Evolutionary conservation across 768 basidiomycete genomes (phyloP).

Genomic region (Boletus huronensis): DNA sequence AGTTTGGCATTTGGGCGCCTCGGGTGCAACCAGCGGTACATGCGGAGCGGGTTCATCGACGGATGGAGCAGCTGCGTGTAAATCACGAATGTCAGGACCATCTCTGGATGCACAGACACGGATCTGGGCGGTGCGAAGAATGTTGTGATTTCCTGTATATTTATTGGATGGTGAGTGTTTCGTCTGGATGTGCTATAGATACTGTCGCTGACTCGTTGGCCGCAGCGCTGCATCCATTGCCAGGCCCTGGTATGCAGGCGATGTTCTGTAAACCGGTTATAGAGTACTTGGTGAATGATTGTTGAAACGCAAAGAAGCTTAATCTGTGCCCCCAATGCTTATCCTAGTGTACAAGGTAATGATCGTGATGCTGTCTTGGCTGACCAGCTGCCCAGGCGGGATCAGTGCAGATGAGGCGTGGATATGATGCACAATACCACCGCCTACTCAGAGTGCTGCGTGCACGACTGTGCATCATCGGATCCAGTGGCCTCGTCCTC

Average conservation of each 20-base stretch:
- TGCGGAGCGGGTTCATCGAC: slow-evolving; percentile 16
- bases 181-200: background rate
- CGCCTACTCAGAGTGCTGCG: background rate
- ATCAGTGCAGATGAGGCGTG: background rate
- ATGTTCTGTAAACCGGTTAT: slow-evolving; percentile 29
- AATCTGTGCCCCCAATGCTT: background rate
- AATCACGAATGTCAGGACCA: slow-evolving; percentile 54
- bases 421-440: background rate
- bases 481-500: slow-evolving; percentile 6
- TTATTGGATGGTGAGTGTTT: slow-evolving; percentile 46
- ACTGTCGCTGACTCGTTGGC: background rate
- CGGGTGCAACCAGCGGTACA: slow-evolving; percentile 15
- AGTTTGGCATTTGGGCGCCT: slow-evolving; percentile 19
- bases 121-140: slow-evolving; percentile 44
- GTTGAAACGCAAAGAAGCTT: background rate
- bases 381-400: background rate
- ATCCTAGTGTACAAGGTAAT: background rate
- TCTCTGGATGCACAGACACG: slow-evolving; percentile 43
- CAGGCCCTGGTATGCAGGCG: slow-evolving; percentile 26
- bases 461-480: slow-evolving; percentile 2
- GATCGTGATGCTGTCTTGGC: background rate
- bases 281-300: background rate
- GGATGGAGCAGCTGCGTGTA: slow-evolving; percentile 38
- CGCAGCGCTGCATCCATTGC: slow-evolving; percentile 23
- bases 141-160: slow-evolving; percentile 38